Evolutionary conservation across 345 rosid species (phyloP).

Genomic region (Cardamine chenopodiifolia): DNA sequence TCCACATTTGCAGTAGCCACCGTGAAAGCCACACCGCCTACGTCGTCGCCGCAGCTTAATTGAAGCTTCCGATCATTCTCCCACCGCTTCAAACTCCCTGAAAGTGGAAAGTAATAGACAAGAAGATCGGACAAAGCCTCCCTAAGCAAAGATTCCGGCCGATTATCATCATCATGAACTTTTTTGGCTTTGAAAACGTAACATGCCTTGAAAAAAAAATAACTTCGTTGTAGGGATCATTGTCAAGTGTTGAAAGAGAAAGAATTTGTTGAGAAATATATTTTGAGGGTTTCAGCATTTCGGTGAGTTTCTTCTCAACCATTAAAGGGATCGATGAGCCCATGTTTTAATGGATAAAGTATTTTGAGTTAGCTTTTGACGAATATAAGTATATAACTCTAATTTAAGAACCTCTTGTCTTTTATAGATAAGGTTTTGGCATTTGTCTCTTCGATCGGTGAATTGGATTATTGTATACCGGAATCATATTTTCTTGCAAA

Average conservation of each 20-base stretch:
- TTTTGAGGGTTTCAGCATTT: slow-evolving; percentile 51
- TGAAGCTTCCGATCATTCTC: slow-evolving; percentile 47
- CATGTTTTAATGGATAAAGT: slow-evolving; percentile 1
- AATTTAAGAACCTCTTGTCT: not conserved
- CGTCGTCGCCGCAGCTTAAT: slow-evolving; percentile 37
- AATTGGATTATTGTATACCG: no score
- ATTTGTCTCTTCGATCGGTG: not conserved
- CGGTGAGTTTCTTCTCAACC: slow-evolving; percentile 25
- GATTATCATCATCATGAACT: slow-evolving; percentile 2
- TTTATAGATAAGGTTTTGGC: not conserved
- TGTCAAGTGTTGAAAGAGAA: slow-evolving; percentile 53
- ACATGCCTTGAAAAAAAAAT: slow-evolving; percentile 43
- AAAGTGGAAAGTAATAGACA: slow-evolving; percentile 56
- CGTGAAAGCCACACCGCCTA: slow-evolving; percentile 49
- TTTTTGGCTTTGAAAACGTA: slow-evolving; percentile 47
- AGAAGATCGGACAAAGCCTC: slow-evolving; percentile 54
- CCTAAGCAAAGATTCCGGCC: slow-evolving; percentile 33
- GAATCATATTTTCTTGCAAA: not conserved
- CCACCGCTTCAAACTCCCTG: slow-evolving; percentile 53
- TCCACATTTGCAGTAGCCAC: slow-evolving; percentile 46
- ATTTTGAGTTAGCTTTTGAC: not conserved
- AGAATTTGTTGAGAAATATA: slow-evolving; percentile 46
- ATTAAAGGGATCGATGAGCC: slow-evolving; percentile 26
- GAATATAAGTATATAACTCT: not conserved
- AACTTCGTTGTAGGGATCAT: slow-evolving; percentile 46